These are phyloP conservation scores for Pseudocercospora pini-densiflorae DNA, from an alignment of 2,329 filamentous ascomycete genomes.

Conservation along the genomic window DNA sequence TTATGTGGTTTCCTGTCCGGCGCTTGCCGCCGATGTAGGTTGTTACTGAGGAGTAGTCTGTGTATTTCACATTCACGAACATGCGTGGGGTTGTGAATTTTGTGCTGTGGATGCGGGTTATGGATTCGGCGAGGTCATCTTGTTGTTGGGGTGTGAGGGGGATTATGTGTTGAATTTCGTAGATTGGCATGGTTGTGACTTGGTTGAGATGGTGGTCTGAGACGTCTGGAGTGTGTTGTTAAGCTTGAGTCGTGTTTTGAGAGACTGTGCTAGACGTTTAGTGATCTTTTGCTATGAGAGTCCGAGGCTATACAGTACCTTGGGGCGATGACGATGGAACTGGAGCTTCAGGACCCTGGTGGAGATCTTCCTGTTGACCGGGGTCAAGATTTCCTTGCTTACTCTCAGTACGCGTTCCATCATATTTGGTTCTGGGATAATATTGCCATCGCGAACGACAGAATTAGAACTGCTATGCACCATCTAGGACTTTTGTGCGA, in stretches of 20 bases:
- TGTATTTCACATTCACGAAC: constrained; percentile 53
- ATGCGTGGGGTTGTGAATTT: constrained; percentile 48
- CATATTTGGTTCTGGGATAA: neutral
- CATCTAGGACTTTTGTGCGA: too few relatives aligned
- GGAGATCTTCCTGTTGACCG: neutral
- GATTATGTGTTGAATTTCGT: constrained; percentile 48
- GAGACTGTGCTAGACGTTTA: neutral
- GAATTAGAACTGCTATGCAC: too few relatives aligned
- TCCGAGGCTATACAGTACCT: neutral
- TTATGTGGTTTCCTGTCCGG: constrained; percentile 39
- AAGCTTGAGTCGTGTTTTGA: too few relatives aligned
- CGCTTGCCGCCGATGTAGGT: constrained; percentile 46
- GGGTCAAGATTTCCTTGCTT: neutral
- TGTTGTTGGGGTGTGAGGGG: constrained; percentile 42
- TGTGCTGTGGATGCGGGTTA: constrained; percentile 49
- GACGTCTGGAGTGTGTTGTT: neutral
- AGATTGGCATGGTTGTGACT: constrained; percentile 48
- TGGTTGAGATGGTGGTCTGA: neutral
- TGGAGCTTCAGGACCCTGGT: neutral
- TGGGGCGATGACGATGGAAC: neutral
- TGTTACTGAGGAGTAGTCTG: constrained; percentile 28
- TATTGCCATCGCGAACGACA: too few relatives aligned
- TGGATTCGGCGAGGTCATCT: constrained; percentile 44
- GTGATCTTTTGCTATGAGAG: neutral
- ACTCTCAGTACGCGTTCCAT: neutral